Evolutionary conservation across 768 basidiomycete genomes (phyloP), one percentile per base, ranked within the genome.

Genomic region (Trametes maxima): DNA sequence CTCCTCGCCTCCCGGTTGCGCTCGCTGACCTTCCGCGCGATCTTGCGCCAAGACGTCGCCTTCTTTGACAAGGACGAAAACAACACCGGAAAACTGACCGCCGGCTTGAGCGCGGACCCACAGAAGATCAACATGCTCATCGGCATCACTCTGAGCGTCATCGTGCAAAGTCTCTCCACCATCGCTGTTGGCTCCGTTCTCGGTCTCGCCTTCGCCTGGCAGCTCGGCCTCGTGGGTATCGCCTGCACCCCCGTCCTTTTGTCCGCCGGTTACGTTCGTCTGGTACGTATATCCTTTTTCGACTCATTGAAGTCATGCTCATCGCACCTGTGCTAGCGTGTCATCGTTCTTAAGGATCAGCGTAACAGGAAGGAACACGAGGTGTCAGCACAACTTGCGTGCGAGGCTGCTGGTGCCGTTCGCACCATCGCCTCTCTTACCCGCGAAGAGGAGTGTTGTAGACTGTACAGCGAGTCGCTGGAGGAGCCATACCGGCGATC

Each of bases 1-100:
- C 75, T 74, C 5, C 75, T 98, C 52, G 88, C 89, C 1, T 75
- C 82, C 35, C 87, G 85, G 60, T 72, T 98, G 42, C 85, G 95
- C 28, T 78, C 79, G 0, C 69, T 89, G 45, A 83, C 80, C 61
- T 96, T 98, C 84, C 80, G 75, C 49, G 84, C 95, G 4, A 88
- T 95, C 56, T 76, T 98, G 10, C 81, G 92, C 47, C 94, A 96
- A 79, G 95, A 97, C 69, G 86, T 92, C 66, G 89, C 87, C 61
- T 95, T 88, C 79, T 97, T 95, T 60, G 94, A 97, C 74, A 86
- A 85, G 75, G 91, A 94, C 21, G 85, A 87, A 72, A 85, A 97
- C 71, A 90, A 79, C 57, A 89, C 93, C 7, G 95, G 95, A 59
- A 80, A 83, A 45, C 78, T 98, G 54, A 95, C 93, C 2, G 82